phyloP scores from a whole-genome alignment of 2,329 filamentous ascomycete species.

The Macrophomina phaseolina region DNA sequence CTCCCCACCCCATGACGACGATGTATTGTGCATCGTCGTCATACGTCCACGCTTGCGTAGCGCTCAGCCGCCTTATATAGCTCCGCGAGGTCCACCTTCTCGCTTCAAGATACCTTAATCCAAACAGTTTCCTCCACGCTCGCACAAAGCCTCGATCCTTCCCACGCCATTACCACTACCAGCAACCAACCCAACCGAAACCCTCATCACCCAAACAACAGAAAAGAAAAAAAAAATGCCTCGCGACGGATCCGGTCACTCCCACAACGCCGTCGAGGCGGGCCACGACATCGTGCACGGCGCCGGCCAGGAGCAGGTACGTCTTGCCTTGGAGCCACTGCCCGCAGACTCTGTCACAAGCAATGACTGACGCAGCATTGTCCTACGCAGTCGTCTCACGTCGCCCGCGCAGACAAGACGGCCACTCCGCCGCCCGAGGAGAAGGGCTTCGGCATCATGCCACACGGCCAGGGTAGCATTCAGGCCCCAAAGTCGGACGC shows the following conservation, averaged over 20 bases:
- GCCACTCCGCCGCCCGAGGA: conserved; percentile 18
- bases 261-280: conserved; percentile 54
- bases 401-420: conserved; percentile 27
- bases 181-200: background rate
- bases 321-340: too few species aligned
- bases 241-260: conserved; percentile 57
- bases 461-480: background rate
- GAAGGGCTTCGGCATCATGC: conserved; percentile 15
- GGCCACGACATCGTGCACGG: conserved; percentile 55
- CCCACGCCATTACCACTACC: background rate
- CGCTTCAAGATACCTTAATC: background rate
- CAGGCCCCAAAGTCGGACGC: background rate
- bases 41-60: background rate
- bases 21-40: background rate
- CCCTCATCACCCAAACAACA: background rate
- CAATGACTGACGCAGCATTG: too few species aligned
- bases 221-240: conserved; percentile 49
- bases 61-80: background rate
- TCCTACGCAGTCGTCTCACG: background rate
- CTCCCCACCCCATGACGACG: conserved; percentile 8
- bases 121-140: background rate
- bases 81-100: background rate
- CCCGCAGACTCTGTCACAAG: too few species aligned
- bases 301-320: conserved; percentile 36
- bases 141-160: background rate